Evolutionary conservation across 352 stramenopile species (phyloP).

Genomic region (Globisporangium megalacanthum): DNA sequence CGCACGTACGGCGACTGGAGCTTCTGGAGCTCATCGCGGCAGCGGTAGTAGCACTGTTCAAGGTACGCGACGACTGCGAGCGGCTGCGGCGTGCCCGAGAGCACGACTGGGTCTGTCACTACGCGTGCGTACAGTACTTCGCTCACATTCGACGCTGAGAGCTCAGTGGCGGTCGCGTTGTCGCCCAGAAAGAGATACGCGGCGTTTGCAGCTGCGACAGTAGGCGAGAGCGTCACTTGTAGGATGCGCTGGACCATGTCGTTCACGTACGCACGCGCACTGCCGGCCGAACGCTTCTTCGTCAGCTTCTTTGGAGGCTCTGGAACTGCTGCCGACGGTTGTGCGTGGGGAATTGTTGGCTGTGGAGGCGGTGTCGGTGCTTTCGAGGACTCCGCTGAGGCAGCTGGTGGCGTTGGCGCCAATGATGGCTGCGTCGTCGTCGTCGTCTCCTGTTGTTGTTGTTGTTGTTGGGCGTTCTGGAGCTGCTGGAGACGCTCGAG

Average conservation of each 20-base stretch:
- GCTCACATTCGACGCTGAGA: slow-evolving; percentile 39
- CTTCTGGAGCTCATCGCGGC: slow-evolving; percentile 61
- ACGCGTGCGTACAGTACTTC: slow-evolving; percentile 75
- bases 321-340: neutral
- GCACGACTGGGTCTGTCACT: slow-evolving; percentile 40
- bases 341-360: neutral
- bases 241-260: slow-evolving; percentile 71
- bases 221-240: slow-evolving; percentile 49
- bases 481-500: slow-evolving; percentile 64
- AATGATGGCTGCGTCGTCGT: slow-evolving; percentile 4
- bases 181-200: slow-evolving; percentile 40
- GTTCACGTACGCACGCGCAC: slow-evolving; percentile 55
- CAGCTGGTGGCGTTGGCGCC: slow-evolving; percentile 5
- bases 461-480: slow-evolving; percentile 12
- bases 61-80: slow-evolving; percentile 64
- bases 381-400: neutral
- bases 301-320: slow-evolving; percentile 23
- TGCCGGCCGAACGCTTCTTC: slow-evolving; percentile 16
- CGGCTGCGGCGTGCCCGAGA: slow-evolving; percentile 45
- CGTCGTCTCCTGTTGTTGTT: slow-evolving; percentile 22
- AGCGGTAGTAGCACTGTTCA: slow-evolving; percentile 71
- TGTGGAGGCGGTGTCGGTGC: slow-evolving; percentile 3
- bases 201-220: slow-evolving; percentile 18
- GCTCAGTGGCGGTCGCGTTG: slow-evolving; percentile 17
- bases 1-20: slow-evolving; percentile 60